These are phyloP conservation scores for Kodamaea derodonti DNA, from an alignment of 1,139 yeast species.

Conservation along the genomic window DNA sequence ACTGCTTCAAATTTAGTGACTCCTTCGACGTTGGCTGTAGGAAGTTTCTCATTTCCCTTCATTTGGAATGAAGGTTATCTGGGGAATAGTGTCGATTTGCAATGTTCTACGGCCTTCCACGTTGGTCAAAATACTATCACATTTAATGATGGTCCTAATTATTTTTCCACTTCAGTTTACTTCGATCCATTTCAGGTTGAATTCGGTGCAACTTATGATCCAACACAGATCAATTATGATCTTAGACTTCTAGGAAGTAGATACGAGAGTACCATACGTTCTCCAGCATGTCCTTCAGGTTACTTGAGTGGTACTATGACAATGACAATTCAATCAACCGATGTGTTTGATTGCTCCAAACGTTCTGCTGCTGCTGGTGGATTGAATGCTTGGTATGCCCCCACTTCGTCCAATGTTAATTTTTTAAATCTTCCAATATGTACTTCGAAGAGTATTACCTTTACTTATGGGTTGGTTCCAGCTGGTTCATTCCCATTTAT, in stretches of 20 bases:
- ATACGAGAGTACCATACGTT: slow-evolving; percentile 16
- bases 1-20: slow-evolving; percentile 4
- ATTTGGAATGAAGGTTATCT: slow-evolving; percentile 23
- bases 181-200: slow-evolving; percentile 10
- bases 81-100: slow-evolving; percentile 14
- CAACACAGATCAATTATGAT: slow-evolving; percentile 13
- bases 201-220: background rate
- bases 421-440: slow-evolving; percentile 15
- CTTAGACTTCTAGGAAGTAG: too few species aligned
- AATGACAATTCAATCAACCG: slow-evolving; percentile 11
- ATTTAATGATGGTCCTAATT: slow-evolving; percentile 22
- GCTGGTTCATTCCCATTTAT: slow-evolving; percentile 8
- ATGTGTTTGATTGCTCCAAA: slow-evolving; percentile 20
- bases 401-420: slow-evolving; percentile 10
- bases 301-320: slow-evolving; percentile 20
- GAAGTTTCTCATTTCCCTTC: slow-evolving; percentile 22
- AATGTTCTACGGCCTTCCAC: slow-evolving; percentile 14
- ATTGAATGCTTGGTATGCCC: slow-evolving; percentile 19
- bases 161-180: slow-evolving; percentile 12
- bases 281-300: slow-evolving; percentile 21
- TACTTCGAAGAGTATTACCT: slow-evolving; percentile 9
- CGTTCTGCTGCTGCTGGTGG: slow-evolving; percentile 17
- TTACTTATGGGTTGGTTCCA: slow-evolving; percentile 22
- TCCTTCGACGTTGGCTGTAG: slow-evolving; percentile 9
- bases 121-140: slow-evolving; percentile 22